Evolutionary conservation across 192 early-diverging fungal genomes (phyloP).

Genomic region (Chytriomyces sp.): DNA sequence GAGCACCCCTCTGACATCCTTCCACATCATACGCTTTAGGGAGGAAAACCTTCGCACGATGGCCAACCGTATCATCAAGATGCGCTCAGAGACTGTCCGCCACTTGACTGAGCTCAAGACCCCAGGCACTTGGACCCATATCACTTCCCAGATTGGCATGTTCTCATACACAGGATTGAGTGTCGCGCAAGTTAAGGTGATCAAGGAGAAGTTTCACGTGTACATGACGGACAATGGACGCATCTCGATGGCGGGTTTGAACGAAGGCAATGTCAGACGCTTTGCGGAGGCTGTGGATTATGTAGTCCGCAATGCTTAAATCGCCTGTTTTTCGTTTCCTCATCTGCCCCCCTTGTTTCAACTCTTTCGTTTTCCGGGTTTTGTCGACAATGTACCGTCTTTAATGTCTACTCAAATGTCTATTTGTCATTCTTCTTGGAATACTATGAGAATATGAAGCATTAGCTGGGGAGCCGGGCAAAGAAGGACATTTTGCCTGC

Average conservation of each 20-base stretch:
- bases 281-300: conserved; percentile 90
- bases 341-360: background rate
- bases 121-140: conserved; percentile 95
- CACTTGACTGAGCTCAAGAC: conserved; percentile 74
- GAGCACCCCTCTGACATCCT: background rate
- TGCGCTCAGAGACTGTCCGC: conserved; percentile 74
- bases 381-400: no score
- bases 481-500: no score
- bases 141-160: conserved; percentile 97
- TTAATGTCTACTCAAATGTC: no score
- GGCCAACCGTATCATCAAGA: conserved; percentile 87
- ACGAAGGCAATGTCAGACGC: conserved; percentile 80
- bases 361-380: no score
- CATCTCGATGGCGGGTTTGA: conserved; percentile 91
- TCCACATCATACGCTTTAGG: background rate
- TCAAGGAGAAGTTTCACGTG: conserved; percentile 86
- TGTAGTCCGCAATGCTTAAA: conserved; percentile 75
- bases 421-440: no score
- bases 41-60: conserved; percentile 57
- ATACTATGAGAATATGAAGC: no score
- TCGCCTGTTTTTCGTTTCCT: conserved; percentile 11
- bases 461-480: no score
- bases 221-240: conserved; percentile 95
- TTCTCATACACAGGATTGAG: conserved; percentile 93
- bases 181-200: conserved; percentile 74